Evolutionary conservation across 352 stramenopile species (phyloP).

Genomic region (Pilasporangium apinafurcum): DNA sequence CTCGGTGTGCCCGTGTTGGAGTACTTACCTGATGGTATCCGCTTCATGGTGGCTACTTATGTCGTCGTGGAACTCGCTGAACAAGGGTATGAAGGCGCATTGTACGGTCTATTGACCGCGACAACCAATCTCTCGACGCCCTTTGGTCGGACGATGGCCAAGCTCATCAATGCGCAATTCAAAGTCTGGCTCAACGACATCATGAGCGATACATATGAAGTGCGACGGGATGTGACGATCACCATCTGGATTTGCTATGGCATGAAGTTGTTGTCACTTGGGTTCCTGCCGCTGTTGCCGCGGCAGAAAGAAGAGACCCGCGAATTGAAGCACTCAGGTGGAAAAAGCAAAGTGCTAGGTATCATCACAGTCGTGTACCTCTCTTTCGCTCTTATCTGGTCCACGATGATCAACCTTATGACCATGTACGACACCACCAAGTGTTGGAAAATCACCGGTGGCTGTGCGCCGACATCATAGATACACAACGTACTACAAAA

Average conservation of each 20-base stretch:
- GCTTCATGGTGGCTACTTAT: constrained; percentile 55
- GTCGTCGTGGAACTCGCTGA: constrained; percentile 54
- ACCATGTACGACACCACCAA: constrained; percentile 50
- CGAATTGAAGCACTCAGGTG: constrained; percentile 24
- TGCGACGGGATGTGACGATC: constrained; percentile 47
- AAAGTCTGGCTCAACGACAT: constrained; percentile 50
- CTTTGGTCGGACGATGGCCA: constrained; percentile 37
- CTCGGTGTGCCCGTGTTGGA: constrained; percentile 45
- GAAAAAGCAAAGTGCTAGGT: constrained; percentile 28
- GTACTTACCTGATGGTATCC: constrained; percentile 37
- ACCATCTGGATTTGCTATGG: constrained; percentile 47
- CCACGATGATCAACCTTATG: constrained; percentile 40
- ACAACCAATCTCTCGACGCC: constrained; percentile 40
- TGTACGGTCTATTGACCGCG: constrained; percentile 47
- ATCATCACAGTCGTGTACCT: constrained; percentile 28
- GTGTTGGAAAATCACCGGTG: constrained; percentile 62
- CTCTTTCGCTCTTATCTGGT: constrained; percentile 28
- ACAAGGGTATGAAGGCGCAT: constrained; percentile 37
- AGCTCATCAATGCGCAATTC: constrained; percentile 48
- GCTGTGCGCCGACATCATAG: constrained; percentile 36
- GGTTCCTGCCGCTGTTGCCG: constrained; percentile 42
- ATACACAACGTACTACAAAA: no score
- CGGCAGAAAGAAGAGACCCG: constrained; percentile 28
- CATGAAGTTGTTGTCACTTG: constrained; percentile 45
- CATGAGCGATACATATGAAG: constrained; percentile 26